Evolutionary conservation across 768 basidiomycete species (phyloP).

Genomic region (Lentinula guzmanii): DNA sequence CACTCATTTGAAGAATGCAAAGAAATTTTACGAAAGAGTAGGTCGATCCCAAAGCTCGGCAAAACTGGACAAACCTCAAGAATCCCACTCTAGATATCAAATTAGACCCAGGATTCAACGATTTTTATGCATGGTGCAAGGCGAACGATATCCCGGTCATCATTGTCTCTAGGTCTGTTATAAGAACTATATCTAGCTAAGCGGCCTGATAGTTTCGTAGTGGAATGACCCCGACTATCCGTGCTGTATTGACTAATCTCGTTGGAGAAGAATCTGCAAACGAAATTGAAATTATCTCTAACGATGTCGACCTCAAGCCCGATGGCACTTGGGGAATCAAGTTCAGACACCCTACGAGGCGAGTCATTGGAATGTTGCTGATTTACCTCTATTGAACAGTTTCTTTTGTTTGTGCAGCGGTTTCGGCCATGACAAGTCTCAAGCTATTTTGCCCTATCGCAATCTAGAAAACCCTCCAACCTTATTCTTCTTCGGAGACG

Average conservation of each 20-base stretch:
- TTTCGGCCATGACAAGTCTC: constrained; percentile 95
- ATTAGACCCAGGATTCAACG: constrained; percentile 84
- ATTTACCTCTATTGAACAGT: neutral
- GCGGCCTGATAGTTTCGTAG: constrained; percentile 26
- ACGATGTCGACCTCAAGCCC: constrained; percentile 65
- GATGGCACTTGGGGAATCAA: constrained; percentile 77
- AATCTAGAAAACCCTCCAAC: constrained; percentile 62
- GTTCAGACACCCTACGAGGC: constrained; percentile 88
- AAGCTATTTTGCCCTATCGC: constrained; percentile 90
- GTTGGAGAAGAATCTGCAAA: constrained; percentile 67
- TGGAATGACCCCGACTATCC: constrained; percentile 92
- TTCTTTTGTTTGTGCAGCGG: constrained; percentile 37
- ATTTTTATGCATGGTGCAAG: constrained; percentile 84
- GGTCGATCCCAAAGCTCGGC: constrained; percentile 14
- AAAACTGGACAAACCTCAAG: neutral
- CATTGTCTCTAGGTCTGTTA: constrained; percentile 78
- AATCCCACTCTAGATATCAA: constrained; percentile 55
- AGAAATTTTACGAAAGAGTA: constrained; percentile 66
- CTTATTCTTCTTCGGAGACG: constrained; percentile 97
- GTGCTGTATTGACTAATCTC: constrained; percentile 81
- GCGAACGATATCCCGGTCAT: constrained; percentile 77
- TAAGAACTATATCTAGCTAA: neutral
- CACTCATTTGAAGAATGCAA: constrained; percentile 86
- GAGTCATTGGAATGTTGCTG: constrained; percentile 10
- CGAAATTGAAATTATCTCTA: constrained; percentile 89